phyloP scores from a whole-genome alignment of 768 basidiomycete genomes.

The Collybia mongolica region DNA sequence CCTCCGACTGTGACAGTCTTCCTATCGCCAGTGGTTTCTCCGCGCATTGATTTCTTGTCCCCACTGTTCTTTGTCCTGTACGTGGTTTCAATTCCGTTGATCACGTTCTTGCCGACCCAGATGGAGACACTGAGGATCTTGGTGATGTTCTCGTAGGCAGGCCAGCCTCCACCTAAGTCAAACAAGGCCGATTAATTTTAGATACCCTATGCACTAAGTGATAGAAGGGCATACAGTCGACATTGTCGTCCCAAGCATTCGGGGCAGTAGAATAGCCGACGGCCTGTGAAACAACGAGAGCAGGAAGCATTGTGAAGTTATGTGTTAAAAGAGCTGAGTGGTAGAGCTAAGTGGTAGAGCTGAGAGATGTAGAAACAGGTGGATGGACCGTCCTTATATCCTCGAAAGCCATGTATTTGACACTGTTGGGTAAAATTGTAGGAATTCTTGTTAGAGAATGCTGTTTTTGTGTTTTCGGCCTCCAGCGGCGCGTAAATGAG shows the following conservation, averaged over 20 bases:
- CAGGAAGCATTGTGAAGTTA: not conserved
- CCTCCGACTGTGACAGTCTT: not conserved
- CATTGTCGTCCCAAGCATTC: not conserved
- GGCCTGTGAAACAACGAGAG: not conserved
- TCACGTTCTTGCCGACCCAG: not conserved
- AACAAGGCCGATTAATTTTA: not conserved
- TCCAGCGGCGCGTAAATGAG: too few species aligned
- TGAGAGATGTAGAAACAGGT: too few species aligned
- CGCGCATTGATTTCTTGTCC: too few species aligned
- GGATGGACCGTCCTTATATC: too few species aligned
- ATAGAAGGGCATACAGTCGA: not conserved
- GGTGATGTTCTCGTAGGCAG: not conserved
- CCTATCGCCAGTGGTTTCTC: too few species aligned
- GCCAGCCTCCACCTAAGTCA: not conserved
- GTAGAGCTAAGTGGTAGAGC: too few species aligned
- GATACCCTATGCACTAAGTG: too few species aligned
- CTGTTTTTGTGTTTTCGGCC: too few species aligned
- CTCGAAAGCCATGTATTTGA: too few species aligned
- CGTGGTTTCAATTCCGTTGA: not conserved
- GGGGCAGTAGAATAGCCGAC: not conserved
- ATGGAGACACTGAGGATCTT: not conserved
- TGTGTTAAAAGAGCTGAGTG: not conserved
- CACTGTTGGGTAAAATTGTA: too few species aligned
- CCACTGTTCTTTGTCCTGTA: not conserved
- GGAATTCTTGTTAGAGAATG: too few species aligned